phyloP scores from a whole-genome alignment of 2,329 filamentous ascomycete species.

The Zymoseptoria passerinii region DNA sequence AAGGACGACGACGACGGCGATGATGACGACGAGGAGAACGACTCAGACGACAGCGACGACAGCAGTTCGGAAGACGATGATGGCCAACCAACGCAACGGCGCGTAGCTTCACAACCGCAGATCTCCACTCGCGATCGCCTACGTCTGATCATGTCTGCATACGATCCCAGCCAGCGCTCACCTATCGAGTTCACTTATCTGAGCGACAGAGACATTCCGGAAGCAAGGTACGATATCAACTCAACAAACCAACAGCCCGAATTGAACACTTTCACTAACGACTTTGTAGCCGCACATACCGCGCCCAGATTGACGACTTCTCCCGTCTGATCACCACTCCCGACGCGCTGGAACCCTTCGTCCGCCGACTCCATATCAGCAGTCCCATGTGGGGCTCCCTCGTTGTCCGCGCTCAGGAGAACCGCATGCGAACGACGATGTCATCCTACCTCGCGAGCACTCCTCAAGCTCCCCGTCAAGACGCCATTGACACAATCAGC shows the following conservation, averaged over 20 bases:
- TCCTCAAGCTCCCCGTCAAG: background rate
- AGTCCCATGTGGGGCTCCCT: slow-evolving; percentile 2
- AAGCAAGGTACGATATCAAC: background rate
- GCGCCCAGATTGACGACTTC: background rate
- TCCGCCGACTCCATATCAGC: background rate
- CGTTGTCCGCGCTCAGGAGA: background rate
- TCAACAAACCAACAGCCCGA: background rate
- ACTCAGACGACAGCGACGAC: slow-evolving; percentile 2
- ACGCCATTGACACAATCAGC: slow-evolving; percentile 8
- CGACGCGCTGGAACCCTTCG: background rate
- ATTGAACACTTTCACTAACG: background rate
- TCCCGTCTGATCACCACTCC: background rate
- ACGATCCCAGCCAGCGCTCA: background rate
- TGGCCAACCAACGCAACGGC: background rate
- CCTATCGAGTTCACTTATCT: background rate
- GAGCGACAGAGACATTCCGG: background rate
- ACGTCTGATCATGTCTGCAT: background rate
- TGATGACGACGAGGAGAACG: background rate
- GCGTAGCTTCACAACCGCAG: background rate
- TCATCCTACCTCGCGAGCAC: background rate
- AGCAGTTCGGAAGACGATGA: background rate
- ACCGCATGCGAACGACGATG: background rate
- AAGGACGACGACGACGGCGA: background rate
- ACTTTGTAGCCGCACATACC: background rate
- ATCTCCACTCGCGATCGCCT: background rate